These are phyloP conservation scores for Botrytis elliptica DNA, from an alignment of 2,329 filamentous ascomycete genomes.

Conservation along the genomic window DNA sequence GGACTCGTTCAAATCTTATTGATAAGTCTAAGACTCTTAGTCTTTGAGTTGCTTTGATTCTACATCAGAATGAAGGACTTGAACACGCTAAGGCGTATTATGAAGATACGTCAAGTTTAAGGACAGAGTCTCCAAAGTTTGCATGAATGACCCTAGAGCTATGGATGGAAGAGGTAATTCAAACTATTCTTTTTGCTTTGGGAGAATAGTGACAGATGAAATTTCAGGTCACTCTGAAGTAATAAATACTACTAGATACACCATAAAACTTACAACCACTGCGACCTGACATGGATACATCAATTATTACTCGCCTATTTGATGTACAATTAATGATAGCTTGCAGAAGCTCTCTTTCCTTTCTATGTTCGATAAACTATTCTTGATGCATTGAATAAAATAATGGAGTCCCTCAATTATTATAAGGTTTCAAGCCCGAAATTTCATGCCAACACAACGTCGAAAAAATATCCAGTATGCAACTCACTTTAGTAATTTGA, in stretches of 20 bases:
- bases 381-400: background rate
- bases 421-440: background rate
- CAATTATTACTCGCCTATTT: background rate
- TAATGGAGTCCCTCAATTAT: background rate
- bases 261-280: background rate
- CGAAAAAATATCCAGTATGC: no score
- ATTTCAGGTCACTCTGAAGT: rapidly evolving
- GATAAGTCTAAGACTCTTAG: background rate
- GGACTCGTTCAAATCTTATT: background rate
- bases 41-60: rapidly evolving
- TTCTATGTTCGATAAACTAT: background rate
- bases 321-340: background rate
- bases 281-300: background rate
- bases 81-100: background rate
- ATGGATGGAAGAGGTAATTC: background rate
- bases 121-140: background rate
- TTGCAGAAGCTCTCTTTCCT: background rate
- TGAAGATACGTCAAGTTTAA: background rate
- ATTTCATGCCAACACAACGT: background rate
- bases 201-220: background rate
- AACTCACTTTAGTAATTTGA: background rate
- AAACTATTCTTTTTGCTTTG: rapidly evolving
- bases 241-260: background rate
- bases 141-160: no score
- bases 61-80: background rate